phyloP scores from a whole-genome alignment of 495 filamentous ascomycete genomes.

The Neurospora hispaniola region DNA sequence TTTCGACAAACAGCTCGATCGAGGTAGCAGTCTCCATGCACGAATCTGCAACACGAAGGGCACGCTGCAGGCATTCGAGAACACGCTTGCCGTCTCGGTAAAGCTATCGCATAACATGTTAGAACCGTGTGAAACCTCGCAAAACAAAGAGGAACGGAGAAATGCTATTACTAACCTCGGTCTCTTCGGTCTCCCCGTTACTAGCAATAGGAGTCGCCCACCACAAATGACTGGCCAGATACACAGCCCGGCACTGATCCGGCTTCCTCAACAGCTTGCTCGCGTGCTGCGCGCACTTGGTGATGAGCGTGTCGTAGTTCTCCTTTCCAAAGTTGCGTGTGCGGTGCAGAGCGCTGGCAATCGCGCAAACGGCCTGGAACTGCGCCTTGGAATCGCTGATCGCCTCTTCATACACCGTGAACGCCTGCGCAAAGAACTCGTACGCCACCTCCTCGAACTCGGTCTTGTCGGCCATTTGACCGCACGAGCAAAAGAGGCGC shows the following conservation, averaged over 20 bases:
- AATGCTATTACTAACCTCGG: constrained; percentile 50
- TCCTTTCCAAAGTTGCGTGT: constrained; percentile 84
- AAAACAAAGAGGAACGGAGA: background rate
- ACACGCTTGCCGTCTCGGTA: constrained; percentile 97
- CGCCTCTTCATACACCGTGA: constrained; percentile 94
- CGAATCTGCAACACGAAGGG: constrained; percentile 89
- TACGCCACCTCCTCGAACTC: constrained; percentile 93
- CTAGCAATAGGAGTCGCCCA: constrained; percentile 87
- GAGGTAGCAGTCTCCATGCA: constrained; percentile 99
- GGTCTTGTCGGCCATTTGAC: constrained; percentile 85
- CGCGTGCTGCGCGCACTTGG: constrained; percentile 90
- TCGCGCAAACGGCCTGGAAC: constrained; percentile 94
- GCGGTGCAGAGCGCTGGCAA: constrained; percentile 78
- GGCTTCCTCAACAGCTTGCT: constrained; percentile 97
- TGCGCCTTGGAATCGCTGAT: constrained; percentile 92
- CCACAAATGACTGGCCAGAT: constrained; percentile 92
- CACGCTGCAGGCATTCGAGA: constrained; percentile 89
- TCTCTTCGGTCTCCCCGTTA: constrained; percentile 72
- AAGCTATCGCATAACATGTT: constrained; percentile 42
- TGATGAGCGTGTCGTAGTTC: constrained; percentile 97
- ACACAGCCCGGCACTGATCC: constrained; percentile 93
- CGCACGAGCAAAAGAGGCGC: constrained; percentile 80
- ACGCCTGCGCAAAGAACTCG: constrained; percentile 97
- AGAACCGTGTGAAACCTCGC: background rate
- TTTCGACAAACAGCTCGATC: constrained; percentile 96